These are phyloP conservation scores for Nematodospora valgi DNA, from an alignment of 805 yeast species.

Conservation along the genomic window DNA sequence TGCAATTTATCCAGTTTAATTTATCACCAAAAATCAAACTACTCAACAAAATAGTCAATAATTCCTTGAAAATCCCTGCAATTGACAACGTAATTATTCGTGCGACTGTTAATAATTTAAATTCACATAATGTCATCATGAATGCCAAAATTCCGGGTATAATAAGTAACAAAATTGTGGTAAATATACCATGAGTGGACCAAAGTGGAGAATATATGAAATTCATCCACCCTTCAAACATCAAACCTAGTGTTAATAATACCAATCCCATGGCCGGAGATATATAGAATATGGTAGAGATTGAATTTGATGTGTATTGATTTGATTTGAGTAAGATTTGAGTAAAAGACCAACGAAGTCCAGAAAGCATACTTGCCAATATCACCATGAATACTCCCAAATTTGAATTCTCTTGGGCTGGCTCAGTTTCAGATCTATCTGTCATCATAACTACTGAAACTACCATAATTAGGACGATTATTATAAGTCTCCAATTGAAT, in stretches of 20 bases:
- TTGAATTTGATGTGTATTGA: slow-evolving; percentile 62
- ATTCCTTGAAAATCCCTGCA: slow-evolving; percentile 91
- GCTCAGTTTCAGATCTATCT: slow-evolving; percentile 24
- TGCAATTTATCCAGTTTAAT: slow-evolving; percentile 60
- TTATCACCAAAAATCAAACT: slow-evolving; percentile 69
- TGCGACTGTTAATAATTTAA: slow-evolving; percentile 74
- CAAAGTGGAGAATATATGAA: slow-evolving; percentile 60
- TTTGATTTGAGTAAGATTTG: slow-evolving; percentile 71
- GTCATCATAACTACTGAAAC: slow-evolving; percentile 89
- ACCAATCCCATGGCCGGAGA: slow-evolving; percentile 79
- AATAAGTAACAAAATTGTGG: slow-evolving; percentile 56
- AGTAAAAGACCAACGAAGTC: slow-evolving; percentile 93
- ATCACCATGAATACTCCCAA: slow-evolving; percentile 75
- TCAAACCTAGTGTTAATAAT: slow-evolving; percentile 58
- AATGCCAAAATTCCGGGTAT: slow-evolving; percentile 88
- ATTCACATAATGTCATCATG: slow-evolving; percentile 85
- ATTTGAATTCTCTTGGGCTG: slow-evolving; percentile 17
- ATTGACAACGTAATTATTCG: slow-evolving; percentile 83
- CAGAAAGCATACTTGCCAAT: slow-evolving; percentile 76
- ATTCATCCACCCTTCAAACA: slow-evolving; percentile 63
- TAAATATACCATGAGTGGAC: slow-evolving; percentile 53
- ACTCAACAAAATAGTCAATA: slow-evolving; percentile 75
- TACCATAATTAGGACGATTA: slow-evolving; percentile 77
- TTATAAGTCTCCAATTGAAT: slow-evolving; percentile 62
- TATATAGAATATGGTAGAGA: slow-evolving; percentile 76